Base-by-base conservation (phyloP, 768 basidiomycete genomes). In the Pulveroboletus frians region DNA sequence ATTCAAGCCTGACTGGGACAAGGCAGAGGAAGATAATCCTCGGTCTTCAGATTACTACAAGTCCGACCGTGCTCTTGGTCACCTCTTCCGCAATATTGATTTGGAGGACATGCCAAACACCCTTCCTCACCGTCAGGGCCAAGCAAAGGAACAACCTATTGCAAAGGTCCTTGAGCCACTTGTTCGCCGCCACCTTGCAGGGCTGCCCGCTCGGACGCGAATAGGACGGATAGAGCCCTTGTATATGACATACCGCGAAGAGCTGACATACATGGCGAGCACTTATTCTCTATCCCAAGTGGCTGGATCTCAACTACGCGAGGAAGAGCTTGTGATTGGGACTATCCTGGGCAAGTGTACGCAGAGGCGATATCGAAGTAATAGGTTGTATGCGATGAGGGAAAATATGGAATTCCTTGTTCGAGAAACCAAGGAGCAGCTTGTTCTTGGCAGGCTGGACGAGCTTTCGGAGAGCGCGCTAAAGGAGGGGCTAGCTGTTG, bases 1-100 rank as follows among this genome's bases (percentile, higher is more conserved):
- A 15, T 80, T 76, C 62, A 89, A 85, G 57, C 88, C 88, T 1
- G 88, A 91, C 61, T 91, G 88, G 88, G 79, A 87, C 50, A 76
- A 75, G 18, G 76, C 76, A 14, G 83, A 85, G 56, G 74, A 79
- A 15, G 69, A 75, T 40, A 63, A 69, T 6, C 78, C 78, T 18
- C 75, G 77, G 7, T 58, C 75, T 17, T 76, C 76, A 1, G 83
- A 88, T 54, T 86, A 85, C 68, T 92, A 92, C 58, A 70, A 74
- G 40, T 91, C 88, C 2, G 69, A 66, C 23, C 77, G 83, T 3
- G 88, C 86, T 0, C 75, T 92, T 9, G 90, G 90, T 6, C 65
- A 76, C 35, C 71, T 92, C 43, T 92, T 76, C 63, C 85, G 90
- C 10, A 73, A 69, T 11, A 80, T 90, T 52, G 60, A 58, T 13